A percentile compares a stretch with the other conserved stretches of the same genome.
phyloP scores from a whole-genome alignment of 192 early-diverging fungal species.

The Irineochytrium annulatum region DNA sequence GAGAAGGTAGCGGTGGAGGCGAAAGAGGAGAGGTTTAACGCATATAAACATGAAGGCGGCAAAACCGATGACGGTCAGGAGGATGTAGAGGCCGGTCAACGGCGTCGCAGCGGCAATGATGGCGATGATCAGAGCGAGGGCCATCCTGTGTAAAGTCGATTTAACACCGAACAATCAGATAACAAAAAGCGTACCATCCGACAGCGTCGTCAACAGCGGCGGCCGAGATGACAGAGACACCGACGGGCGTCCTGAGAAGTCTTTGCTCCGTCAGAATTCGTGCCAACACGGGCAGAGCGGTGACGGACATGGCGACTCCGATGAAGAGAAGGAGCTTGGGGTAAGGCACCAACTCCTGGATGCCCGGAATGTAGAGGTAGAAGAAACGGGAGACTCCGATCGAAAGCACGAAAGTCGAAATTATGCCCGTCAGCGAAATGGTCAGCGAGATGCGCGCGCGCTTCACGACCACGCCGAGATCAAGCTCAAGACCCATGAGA shows the following conservation, averaged over 20 bases:
- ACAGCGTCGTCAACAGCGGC: constrained; percentile 76
- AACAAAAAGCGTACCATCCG: constrained; percentile 59
- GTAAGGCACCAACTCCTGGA: constrained; percentile 11
- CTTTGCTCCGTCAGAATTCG: constrained; percentile 85
- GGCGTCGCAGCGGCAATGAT: constrained; percentile 44
- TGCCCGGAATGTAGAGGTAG: constrained; percentile 30
- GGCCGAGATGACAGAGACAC: constrained; percentile 70
- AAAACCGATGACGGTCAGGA: constrained; percentile 63
- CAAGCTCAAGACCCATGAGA: constrained; percentile 26
- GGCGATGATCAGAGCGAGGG: constrained; percentile 73
- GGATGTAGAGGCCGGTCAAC: constrained; percentile 69
- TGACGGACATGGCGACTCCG: constrained; percentile 90
- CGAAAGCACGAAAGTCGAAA: constrained; percentile 74
- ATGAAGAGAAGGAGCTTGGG: constrained; percentile 78
- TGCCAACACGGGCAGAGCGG: constrained; percentile 87
- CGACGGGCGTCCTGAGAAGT: constrained; percentile 58
- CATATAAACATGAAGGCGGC: constrained; percentile 63
- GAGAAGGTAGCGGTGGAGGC: constrained; percentile 8
- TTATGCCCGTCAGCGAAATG: constrained; percentile 79
- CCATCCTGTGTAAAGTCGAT: not conserved
- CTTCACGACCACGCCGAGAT: constrained; percentile 25
- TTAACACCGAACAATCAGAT: not conserved
- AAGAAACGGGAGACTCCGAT: constrained; percentile 57
- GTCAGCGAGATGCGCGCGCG: constrained; percentile 24
- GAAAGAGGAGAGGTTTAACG: constrained; percentile 57